These are phyloP conservation scores for Backusella macrospora DNA, from an alignment of 192 early-diverging fungal genomes.

Conservation along the genomic window DNA sequence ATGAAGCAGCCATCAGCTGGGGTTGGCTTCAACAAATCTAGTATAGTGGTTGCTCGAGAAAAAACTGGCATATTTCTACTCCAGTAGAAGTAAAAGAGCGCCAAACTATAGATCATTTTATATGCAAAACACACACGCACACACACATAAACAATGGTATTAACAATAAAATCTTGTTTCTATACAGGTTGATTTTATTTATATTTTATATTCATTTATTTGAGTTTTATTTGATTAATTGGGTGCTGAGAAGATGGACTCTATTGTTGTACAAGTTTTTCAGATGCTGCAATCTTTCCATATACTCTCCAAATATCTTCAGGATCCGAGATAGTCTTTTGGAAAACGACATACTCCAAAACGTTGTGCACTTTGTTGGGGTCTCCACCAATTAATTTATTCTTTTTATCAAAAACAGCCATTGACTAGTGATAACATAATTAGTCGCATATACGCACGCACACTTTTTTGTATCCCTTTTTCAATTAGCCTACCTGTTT, in stretches of 20 bases:
- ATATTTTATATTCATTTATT: background rate
- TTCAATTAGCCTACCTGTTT: conserved; percentile 53
- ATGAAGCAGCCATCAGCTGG: too few species aligned
- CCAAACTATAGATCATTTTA: too few species aligned
- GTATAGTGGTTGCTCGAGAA: too few species aligned
- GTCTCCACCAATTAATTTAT: conserved; percentile 49
- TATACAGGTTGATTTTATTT: too few species aligned
- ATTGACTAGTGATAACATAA: conserved; percentile 41
- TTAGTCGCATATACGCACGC: too few species aligned
- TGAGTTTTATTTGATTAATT: background rate
- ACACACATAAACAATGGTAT: too few species aligned
- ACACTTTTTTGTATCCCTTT: background rate
- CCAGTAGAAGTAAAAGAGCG: too few species aligned
- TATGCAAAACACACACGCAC: too few species aligned
- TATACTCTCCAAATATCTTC: conserved; percentile 66
- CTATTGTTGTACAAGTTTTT: conserved; percentile 25
- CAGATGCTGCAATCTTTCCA: conserved; percentile 56
- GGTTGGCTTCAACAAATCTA: too few species aligned
- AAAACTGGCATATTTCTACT: too few species aligned
- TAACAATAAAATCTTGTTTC: too few species aligned
- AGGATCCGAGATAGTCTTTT: conserved; percentile 60
- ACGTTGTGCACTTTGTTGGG: conserved; percentile 58
- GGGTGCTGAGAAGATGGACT: background rate
- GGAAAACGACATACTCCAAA: conserved; percentile 72
- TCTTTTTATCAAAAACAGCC: conserved; percentile 54